Base-by-base conservation (phyloP, 306 rosid genomes). In the Sesbania bispinosa region DNA sequence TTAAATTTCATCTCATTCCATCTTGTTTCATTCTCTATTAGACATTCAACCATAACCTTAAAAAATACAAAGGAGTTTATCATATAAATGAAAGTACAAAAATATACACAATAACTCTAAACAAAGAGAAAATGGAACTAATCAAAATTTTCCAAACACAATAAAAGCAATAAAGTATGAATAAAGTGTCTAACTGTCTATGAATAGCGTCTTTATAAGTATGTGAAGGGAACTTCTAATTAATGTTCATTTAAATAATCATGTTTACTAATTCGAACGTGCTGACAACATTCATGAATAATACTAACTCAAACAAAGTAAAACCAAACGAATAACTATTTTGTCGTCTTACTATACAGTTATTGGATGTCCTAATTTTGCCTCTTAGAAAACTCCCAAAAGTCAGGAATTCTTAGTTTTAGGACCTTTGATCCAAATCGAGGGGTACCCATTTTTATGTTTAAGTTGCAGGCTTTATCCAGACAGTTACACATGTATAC, bases 311-410 rank as follows among this genome's bases (percentile, higher is more conserved):
- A 1, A 36, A 8, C n/a, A 8, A 38, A 33, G 39, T 5, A 33
- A 36, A 38, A 10, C 43, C 43, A 38, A n/a, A 10, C 43, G 4
- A 38, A 35, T 35, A 35, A 35, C 10, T 6, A 35, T 35, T 35
- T n/a, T n/a, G n/a, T n/a, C n/a, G n/a, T n/a, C n/a, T n/a, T n/a
- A n/a, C n/a, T 13, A 38, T 38, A 10, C 0, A 2, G 2, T 16
- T 33, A 20, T 10, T 19, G 10, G 21, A 39, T 65, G 10, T 10
- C 19, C 3, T 30, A 46, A 29, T 0, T 52, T 45, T 73, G 74
- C 51, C 75, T 58, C 75, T 79, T 79, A 38, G 75, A 30, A 29
- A 39, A 26, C 70, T 79, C 60, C 70, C 19, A 79, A 66, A 66
- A 57, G 83, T 79, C 42, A 58, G 69, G 75, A 79, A 46, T 64